Percentiles rank a stretch among this genome's conserved stretches.
These are phyloP conservation scores for Zygotorulaspora danielsina DNA, from an alignment of 805 yeast genomes.

Conservation along the genomic window DNA sequence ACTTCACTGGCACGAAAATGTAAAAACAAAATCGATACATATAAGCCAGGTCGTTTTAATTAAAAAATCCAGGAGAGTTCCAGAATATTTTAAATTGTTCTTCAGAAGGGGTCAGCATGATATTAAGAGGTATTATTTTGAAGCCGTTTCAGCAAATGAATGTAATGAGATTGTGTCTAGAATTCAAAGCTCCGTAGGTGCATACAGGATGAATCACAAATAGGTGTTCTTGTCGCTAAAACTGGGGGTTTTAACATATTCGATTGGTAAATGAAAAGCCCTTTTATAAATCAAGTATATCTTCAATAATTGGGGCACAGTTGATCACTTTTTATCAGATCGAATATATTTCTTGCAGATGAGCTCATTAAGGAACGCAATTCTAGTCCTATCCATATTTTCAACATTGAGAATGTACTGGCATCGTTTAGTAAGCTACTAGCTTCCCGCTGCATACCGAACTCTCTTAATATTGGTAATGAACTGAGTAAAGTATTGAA, in stretches of 20 bases:
- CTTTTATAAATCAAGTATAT: background rate
- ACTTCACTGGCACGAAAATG: constrained; percentile 62
- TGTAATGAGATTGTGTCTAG: constrained; percentile 75
- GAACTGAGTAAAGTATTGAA: constrained; percentile 45
- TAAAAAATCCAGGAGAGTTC: constrained; percentile 72
- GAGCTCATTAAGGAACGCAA: constrained; percentile 81
- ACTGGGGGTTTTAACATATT: background rate
- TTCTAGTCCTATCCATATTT: constrained; percentile 88
- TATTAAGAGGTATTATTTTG: constrained; percentile 81
- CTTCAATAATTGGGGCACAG: constrained; percentile 57
- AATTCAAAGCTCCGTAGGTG: constrained; percentile 52
- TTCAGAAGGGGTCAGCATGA: constrained; percentile 59
- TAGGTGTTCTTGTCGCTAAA: background rate
- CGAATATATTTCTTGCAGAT: constrained; percentile 66
- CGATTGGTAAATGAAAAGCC: background rate
- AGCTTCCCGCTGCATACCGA: constrained; percentile 66
- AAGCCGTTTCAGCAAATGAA: constrained; percentile 57
- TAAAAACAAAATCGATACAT: constrained; percentile 84
- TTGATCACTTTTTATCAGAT: constrained; percentile 58
- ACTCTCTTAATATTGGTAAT: constrained; percentile 76
- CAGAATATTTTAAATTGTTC: constrained; percentile 75
- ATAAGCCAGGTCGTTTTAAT: constrained; percentile 69
- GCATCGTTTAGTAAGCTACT: constrained; percentile 51
- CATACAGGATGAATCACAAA: constrained; percentile 37
- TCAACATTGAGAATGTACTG: constrained; percentile 72